Conservation (phyloP, 768 basidiomycete genomes). For the Podaxis rugospora region DNA sequence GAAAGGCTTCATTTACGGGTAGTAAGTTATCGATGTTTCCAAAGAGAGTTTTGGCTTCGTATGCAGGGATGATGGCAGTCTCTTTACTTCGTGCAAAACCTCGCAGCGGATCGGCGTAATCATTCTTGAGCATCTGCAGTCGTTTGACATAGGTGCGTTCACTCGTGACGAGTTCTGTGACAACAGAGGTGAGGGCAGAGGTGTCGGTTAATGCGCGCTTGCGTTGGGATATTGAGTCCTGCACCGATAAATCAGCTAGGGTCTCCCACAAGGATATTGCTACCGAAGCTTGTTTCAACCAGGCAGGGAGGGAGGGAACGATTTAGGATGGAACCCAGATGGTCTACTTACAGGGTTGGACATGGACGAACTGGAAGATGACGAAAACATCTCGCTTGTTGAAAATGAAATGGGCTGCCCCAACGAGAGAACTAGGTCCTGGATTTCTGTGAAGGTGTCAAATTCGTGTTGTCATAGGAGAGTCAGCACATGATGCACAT, state of each 20-base stretch:
- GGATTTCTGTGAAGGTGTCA: conserved; percentile 51
- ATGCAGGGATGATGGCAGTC: conserved; percentile 82
- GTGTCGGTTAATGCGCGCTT: conserved; percentile 62
- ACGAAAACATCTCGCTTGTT: conserved; percentile 41
- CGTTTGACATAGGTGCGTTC: conserved; percentile 87
- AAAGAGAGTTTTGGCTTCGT: conserved; percentile 91
- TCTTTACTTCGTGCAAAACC: conserved; percentile 80
- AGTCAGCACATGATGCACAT: conserved; percentile 14
- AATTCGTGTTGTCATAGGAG: conserved; percentile 11
- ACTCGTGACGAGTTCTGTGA: conserved; percentile 85
- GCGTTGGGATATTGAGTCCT: conserved; percentile 40
- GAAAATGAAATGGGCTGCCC: conserved; percentile 59
- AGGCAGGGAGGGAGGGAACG: conserved; percentile 5
- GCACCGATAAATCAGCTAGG: neutral
- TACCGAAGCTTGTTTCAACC: neutral
- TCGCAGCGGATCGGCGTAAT: conserved; percentile 90
- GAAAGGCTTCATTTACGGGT: conserved; percentile 85
- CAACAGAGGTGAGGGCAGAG: conserved; percentile 63
- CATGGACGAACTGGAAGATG: conserved; percentile 30
- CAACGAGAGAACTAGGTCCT: conserved; percentile 73
- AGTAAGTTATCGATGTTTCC: conserved; percentile 90
- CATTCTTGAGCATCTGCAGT: conserved; percentile 74
- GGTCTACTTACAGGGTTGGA: conserved; percentile 36
- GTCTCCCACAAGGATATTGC: neutral
- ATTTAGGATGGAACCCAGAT: neutral